Evolutionary conservation across 2,329 filamentous ascomycete species (phyloP).

Genomic region (Colletotrichum tropicale): DNA sequence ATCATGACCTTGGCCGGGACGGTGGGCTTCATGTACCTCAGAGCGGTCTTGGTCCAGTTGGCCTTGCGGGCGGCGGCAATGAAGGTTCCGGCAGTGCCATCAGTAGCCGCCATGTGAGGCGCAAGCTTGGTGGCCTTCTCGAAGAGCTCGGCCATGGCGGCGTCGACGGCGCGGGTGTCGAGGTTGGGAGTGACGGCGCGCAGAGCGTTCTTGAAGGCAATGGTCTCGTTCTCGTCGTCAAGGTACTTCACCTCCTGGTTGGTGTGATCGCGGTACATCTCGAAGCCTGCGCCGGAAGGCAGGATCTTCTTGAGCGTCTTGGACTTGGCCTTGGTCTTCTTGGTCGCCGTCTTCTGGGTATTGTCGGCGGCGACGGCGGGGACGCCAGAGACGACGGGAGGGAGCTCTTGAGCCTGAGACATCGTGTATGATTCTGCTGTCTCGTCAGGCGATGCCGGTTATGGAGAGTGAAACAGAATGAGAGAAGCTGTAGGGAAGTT

Average conservation of each 20-base stretch:
- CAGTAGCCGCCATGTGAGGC: background rate
- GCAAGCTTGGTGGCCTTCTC: background rate
- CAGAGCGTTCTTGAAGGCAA: background rate
- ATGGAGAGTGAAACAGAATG: too few species aligned
- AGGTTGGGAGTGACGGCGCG: background rate
- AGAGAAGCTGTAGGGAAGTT: too few species aligned
- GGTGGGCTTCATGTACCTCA: background rate
- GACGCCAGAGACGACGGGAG: background rate
- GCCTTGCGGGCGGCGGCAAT: background rate
- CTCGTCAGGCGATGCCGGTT: too few species aligned
- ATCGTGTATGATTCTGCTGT: background rate
- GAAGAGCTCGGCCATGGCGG: background rate
- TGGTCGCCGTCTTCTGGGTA: background rate
- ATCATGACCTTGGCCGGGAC: background rate
- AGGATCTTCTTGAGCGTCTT: background rate
- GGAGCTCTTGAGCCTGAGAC: background rate
- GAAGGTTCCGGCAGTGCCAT: background rate
- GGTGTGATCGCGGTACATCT: background rate
- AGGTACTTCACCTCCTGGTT: background rate
- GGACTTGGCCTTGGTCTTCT: background rate
- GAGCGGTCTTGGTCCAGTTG: background rate
- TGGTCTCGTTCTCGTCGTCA: background rate
- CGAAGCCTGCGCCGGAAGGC: background rate
- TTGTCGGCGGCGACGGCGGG: background rate
- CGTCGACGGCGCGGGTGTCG: background rate